These are phyloP conservation scores for Zarea fungicola DNA, from an alignment of 2,329 filamentous ascomycete genomes.

Conservation along the genomic window DNA sequence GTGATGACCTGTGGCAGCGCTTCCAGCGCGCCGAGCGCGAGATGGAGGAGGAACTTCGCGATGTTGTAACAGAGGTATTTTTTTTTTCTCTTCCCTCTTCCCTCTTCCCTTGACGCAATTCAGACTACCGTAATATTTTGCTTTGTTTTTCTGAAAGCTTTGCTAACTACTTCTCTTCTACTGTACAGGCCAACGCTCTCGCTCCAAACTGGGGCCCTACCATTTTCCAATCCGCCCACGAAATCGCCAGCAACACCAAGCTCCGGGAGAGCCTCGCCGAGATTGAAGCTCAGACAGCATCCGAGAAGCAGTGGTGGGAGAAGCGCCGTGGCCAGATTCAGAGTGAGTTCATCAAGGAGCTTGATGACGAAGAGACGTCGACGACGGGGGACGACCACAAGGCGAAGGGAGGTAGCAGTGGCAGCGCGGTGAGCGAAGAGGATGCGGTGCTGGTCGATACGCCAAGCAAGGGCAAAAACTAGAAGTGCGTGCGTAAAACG, in stretches of 20 bases:
- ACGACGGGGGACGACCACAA: constrained; percentile 35
- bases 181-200: constrained; percentile 79
- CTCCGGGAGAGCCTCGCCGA: constrained; percentile 71
- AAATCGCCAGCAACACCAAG: constrained; percentile 80
- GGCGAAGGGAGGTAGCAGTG: constrained; percentile 25
- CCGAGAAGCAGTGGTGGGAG: constrained; percentile 91
- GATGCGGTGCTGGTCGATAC: constrained; percentile 68
- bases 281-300: constrained; percentile 62
- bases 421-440: constrained; percentile 25
- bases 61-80: constrained; percentile 84
- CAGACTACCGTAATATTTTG: no score
- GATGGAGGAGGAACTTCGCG: constrained; percentile 91
- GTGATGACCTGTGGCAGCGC: constrained; percentile 92
- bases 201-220: constrained; percentile 83
- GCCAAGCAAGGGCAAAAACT: constrained; percentile 41
- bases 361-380: constrained; percentile 47
- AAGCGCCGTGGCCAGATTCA: constrained; percentile 70
- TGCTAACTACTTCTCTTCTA: constrained; percentile 7
- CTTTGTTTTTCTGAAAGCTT: no score
- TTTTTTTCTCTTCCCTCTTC: neutral
- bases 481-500: constrained; percentile 38
- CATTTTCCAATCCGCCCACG: constrained; percentile 96
- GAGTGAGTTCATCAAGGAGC: constrained; percentile 76
- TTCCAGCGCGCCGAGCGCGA: constrained; percentile 92
- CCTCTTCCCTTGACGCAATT: constrained; percentile 6